These are phyloP conservation scores for Amanita phalloides DNA, from an alignment of 768 basidiomycete genomes.

Conservation along the genomic window DNA sequence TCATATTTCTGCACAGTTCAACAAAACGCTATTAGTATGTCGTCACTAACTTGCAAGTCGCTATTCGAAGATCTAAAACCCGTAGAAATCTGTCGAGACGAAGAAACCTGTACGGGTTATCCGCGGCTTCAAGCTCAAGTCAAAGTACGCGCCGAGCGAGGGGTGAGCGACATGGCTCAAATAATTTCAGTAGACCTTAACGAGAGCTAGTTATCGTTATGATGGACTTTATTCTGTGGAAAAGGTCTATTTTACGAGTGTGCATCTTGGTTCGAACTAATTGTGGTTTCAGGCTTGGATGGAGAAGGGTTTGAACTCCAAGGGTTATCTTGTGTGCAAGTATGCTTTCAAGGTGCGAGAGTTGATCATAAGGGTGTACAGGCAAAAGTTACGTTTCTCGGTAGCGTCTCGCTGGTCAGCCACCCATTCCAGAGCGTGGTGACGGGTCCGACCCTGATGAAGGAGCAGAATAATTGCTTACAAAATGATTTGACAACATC, in stretches of 20 bases:
- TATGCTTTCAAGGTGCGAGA: slow-evolving; percentile 65
- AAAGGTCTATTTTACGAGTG: slow-evolving; percentile 31
- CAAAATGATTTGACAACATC: not conserved
- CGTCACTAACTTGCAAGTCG: not conserved
- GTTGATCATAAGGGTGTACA: not conserved
- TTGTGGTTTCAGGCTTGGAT: slow-evolving; percentile 48
- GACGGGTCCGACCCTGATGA: slow-evolving; percentile 10
- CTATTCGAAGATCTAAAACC: not conserved
- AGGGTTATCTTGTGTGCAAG: slow-evolving; percentile 76
- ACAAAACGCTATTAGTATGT: slow-evolving; percentile 54
- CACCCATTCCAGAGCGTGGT: slow-evolving; percentile 31
- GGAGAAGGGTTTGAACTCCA: slow-evolving; percentile 56
- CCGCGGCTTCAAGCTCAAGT: slow-evolving; percentile 69
- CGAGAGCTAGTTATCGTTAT: slow-evolving; percentile 64
- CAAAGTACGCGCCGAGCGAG: slow-evolving; percentile 67
- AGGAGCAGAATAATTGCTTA: not conserved
- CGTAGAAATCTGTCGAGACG: slow-evolving; percentile 66
- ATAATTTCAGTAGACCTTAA: not conserved
- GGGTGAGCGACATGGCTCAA: slow-evolving; percentile 33
- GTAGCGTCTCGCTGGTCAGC: slow-evolving; percentile 48
- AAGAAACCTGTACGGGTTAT: slow-evolving; percentile 80
- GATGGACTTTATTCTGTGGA: slow-evolving; percentile 81
- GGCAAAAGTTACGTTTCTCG: not conserved
- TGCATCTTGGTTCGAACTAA: not conserved
- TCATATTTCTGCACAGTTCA: slow-evolving; percentile 29